Evolutionary conservation across 148 eudicot species (phyloP).

Genomic region (Selenicereus undatus): DNA sequence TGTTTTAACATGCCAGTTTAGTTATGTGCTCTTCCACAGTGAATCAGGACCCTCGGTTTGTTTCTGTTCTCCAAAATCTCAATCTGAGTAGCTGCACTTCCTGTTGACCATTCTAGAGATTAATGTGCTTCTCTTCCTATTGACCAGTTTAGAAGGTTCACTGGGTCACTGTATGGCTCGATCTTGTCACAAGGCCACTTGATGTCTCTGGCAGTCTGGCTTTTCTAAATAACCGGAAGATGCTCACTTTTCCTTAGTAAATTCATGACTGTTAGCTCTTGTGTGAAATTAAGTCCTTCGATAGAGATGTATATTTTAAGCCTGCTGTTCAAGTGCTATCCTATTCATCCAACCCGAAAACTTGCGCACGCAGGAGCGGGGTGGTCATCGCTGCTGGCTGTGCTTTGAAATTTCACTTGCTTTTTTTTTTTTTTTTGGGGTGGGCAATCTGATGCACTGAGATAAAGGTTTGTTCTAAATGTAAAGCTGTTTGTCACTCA

Average conservation of each 20-base stretch:
- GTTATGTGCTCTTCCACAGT: not conserved
- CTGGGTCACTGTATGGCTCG: not conserved
- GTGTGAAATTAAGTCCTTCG: no score
- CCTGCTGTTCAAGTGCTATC: no score
- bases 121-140: not conserved
- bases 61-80: not conserved
- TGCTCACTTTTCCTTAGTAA: not conserved
- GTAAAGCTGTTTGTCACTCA: constrained; percentile 20
- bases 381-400: not conserved
- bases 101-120: no score
- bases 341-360: no score
- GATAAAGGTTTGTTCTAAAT: constrained; percentile 6
- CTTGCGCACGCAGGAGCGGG: no score
- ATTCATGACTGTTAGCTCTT: not conserved
- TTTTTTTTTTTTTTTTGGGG: no score
- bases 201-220: not conserved
- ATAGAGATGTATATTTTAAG: no score
- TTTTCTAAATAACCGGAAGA: not conserved
- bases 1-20: not conserved
- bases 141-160: not conserved
- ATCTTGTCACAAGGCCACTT: not conserved
- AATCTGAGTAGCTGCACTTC: no score
- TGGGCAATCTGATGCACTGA: not conserved
- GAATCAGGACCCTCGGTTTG: not conserved
- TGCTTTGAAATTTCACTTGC: not conserved